These are phyloP conservation scores for Tirmania nivea DNA, from an alignment of 495 filamentous ascomycete species.

Conservation along the genomic window DNA sequence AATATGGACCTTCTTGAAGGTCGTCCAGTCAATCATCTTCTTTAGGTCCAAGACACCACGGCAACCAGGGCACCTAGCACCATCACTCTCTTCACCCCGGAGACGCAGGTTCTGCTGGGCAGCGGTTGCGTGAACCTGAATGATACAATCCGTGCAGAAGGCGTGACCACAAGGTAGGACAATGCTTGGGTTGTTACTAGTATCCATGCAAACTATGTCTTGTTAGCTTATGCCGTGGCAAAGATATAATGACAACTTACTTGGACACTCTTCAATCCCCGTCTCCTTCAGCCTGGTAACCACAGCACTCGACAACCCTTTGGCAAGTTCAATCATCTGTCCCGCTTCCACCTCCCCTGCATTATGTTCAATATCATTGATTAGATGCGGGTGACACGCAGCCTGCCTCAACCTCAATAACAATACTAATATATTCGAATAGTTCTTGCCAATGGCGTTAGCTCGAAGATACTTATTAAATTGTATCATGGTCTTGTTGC, in stretches of 20 bases:
- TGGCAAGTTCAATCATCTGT: conserved; percentile 43
- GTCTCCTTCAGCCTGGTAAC: conserved; percentile 44
- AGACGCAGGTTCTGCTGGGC: conserved; percentile 27
- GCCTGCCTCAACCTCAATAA: conserved; percentile 79
- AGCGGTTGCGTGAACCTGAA: conserved; percentile 36
- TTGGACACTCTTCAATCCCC: conserved; percentile 28
- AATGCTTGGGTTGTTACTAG: conserved; percentile 49
- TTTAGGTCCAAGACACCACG: conserved; percentile 38
- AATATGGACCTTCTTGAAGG: conserved; percentile 58
- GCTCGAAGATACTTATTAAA: conserved; percentile 61
- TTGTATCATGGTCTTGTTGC: conserved; percentile 38
- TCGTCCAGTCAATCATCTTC: conserved; percentile 47
- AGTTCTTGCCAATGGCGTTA: conserved; percentile 54
- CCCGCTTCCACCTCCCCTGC: conserved; percentile 26
- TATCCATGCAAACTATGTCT: conserved; percentile 48
- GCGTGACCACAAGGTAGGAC: conserved; percentile 73
- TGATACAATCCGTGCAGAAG: conserved; percentile 60
- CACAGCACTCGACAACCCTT: conserved; percentile 35
- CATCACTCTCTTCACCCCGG: conserved; percentile 36
- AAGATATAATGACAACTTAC: conserved; percentile 21
- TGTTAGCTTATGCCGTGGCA: background rate
- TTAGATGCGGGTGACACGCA: conserved; percentile 84
- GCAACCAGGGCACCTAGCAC: conserved; percentile 57
- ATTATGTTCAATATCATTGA: conserved; percentile 44
- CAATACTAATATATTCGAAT: conserved; percentile 64